Evolutionary conservation across 139 green algal genomes (phyloP).

Genomic region (Chara braunii): DNA sequence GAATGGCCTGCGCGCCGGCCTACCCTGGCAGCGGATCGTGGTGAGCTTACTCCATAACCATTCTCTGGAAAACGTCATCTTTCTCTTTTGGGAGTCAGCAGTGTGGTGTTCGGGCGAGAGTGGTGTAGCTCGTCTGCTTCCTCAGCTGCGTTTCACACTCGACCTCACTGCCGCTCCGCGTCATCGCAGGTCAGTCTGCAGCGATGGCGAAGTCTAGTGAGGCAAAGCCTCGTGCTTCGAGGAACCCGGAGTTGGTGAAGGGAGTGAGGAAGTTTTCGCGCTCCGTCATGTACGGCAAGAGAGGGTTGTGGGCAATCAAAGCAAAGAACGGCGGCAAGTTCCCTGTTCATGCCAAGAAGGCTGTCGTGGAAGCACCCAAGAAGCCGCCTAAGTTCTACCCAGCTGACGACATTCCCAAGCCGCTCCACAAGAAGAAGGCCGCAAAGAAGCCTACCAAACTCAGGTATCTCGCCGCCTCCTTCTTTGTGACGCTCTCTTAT

Average conservation of each 20-base stretch:
- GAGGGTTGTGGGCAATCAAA: conserved; percentile 84
- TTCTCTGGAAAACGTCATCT: too few relatives aligned
- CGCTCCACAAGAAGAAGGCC: conserved; percentile 50
- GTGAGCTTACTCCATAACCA: too few relatives aligned
- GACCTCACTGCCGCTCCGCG: too few relatives aligned
- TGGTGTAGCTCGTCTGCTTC: too few relatives aligned
- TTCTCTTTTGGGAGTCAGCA: too few relatives aligned
- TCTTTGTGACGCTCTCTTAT: too few relatives aligned
- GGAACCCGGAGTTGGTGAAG: conserved; percentile 30
- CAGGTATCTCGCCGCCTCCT: conserved; percentile 35
- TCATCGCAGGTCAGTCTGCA: too few relatives aligned
- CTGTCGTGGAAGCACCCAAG: conserved; percentile 51
- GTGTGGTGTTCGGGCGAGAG: too few relatives aligned
- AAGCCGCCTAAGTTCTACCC: conserved; percentile 80
- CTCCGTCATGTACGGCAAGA: conserved; percentile 54
- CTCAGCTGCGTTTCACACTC: too few relatives aligned
- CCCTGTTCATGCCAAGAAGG: conserved; percentile 58
- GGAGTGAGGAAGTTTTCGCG: conserved; percentile 55
- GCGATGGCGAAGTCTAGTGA: conserved; percentile 18
- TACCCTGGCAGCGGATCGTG: too few relatives aligned
- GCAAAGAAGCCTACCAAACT: conserved; percentile 77
- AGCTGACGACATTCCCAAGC: conserved; percentile 80
- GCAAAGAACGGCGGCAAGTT: conserved; percentile 95
- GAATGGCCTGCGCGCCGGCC: too few relatives aligned
- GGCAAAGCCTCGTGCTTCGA: too few relatives aligned